Conservation (phyloP, 108 stramenopile genomes). For the Hondaea fermentalgiana region DNA sequence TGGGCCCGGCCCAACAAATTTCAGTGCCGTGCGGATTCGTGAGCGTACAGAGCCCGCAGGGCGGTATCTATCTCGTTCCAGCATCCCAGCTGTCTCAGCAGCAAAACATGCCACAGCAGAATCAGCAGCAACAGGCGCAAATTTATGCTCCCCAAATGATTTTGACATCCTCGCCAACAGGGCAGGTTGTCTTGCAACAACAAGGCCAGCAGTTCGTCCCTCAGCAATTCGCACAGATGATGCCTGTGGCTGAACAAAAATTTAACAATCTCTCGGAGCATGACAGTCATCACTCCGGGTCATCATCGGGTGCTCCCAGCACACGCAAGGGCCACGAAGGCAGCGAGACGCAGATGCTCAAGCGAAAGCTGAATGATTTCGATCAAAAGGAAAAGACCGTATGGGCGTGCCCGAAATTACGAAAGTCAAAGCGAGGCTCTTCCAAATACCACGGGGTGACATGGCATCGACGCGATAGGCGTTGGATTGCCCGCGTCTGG, state of each 20-base stretch:
- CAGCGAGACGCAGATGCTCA: background rate
- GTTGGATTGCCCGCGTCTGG: conserved; percentile 7
- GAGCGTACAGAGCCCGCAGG: no score
- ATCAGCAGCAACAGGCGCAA: background rate
- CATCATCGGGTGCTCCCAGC: background rate
- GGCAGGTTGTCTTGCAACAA: no score
- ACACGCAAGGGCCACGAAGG: background rate
- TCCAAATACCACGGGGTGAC: background rate
- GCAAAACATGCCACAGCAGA: background rate
- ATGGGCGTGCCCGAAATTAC: background rate
- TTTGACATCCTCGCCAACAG: no score
- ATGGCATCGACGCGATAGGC: background rate
- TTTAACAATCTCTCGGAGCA: background rate
- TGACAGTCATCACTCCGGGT: background rate
- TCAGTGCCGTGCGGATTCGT: background rate
- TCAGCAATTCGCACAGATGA: no score
- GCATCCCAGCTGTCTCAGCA: background rate
- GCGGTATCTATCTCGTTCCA: background rate
- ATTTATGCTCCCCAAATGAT: background rate
- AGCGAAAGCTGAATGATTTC: background rate
- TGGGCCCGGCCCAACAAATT: background rate
- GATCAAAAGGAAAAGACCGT: background rate
- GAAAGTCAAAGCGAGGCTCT: background rate
- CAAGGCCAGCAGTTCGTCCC: no score
- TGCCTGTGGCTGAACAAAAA: background rate